Evolutionary conservation across 352 stramenopile species (phyloP), one percentile per base, ranked within the genome.

Genomic region (Phytophthora pseudosyringae): DNA sequence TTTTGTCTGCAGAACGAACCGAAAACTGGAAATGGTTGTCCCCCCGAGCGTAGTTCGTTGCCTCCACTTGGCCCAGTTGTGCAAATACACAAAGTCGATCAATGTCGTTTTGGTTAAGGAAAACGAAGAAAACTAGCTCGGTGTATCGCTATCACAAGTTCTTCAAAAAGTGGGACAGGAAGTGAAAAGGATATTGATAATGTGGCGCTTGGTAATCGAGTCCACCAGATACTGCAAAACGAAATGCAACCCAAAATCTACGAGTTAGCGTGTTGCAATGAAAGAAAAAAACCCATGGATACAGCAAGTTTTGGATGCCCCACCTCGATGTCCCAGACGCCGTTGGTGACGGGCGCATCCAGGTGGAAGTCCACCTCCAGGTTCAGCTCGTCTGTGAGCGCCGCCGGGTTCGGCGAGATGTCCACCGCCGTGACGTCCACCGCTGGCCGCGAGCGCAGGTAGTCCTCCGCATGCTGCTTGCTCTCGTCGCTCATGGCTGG

Each of bases 11-110:
- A 55, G 0, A 56, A 76, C 81, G 33, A 70, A 94, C 88, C 59
- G 86, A 89, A 64, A 95, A 97, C 49, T 93, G 84, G 39, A 95
- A 95, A 64, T 93, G 80, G 63, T 95, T 95, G 49, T 86, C 73
- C 32, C 86, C 82, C 26, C 60, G 58, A 35, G 47, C 41, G 66
- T 95, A 97, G 60, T 93, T 67, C 13, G 74, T 72, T 39, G 79
- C 59, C 15, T 85, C 75, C 8, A 93, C 83, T 60, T 84, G 74
- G 2, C 88, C 88, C 26, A 96, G 75, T 71, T 95, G 86, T 92
- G 61, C 8, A 64, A 4, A 48, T 2, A 28, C 13, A 69, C 35
- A 77, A 31, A 53, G 36, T 40, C 11, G 45, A 63, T 50, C 18
- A 61, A 39, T n/a, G 62, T 43, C 49, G 26, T 29, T 56, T 50